Base-by-base conservation (phyloP, 139 green algal species). In the Gonium pectorale region DNA sequence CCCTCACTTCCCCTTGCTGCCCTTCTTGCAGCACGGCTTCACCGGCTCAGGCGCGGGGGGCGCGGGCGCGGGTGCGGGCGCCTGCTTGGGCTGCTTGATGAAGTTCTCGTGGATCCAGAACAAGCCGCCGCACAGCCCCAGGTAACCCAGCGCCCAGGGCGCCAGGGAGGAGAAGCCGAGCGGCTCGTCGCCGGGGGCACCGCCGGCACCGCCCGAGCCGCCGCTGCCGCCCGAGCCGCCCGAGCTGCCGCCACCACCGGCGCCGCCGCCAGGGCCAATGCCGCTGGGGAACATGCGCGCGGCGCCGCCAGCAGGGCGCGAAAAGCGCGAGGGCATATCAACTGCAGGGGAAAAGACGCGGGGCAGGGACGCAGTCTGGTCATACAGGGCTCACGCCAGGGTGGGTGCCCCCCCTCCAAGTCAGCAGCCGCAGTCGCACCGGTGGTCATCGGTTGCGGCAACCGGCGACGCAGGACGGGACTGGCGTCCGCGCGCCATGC, bases 291-390 rank as follows among this genome's bases (percentile, higher is more conserved):
- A 49, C 60, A 83, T 64, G n/a, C 77, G 77, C 24, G 77, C 43
- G 31, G 24, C 77, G 44, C 77, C 77, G 77, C 77, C 77, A 5
- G 77, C 41, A 31, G 77, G 77, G 11, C 77, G 77, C 1, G 62
- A 52, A 43, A 83, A 82, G 38, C 74, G 74, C 59, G 74, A 82
- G 13, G 74, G 77, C 22, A n/a, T 41, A 22, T 83, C 62, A 5
- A 51, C 77, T 83, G 77, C 38, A 27, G 22, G 17, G 2, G 1
- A 6, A 29, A 19, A 19, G 17, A 4, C 1, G 63, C n/a, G n/a
- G n/a, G n/a, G n/a, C n/a, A n/a, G n/a, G n/a, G n/a, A n/a, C n/a
- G n/a, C n/a, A n/a, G n/a, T n/a, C n/a, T n/a, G n/a, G n/a, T n/a
- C n/a, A n/a, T n/a, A n/a, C n/a, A n/a, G n/a, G n/a, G n/a, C n/a